Evolutionary conservation across 1,284 basidiomycete genomes (phyloP).

Genomic region (Wolfiporia cocos): DNA sequence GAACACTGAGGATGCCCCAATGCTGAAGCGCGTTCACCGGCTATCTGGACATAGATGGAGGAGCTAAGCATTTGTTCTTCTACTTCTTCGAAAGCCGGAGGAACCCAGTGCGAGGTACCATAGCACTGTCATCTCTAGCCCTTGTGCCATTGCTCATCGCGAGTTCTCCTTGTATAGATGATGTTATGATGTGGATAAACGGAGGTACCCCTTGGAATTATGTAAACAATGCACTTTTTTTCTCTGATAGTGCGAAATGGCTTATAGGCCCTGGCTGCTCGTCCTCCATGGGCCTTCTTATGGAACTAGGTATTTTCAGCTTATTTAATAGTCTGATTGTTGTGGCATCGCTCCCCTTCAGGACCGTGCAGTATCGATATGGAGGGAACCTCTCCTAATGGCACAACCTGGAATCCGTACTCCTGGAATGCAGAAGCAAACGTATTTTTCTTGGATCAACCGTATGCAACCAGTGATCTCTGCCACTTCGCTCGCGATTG

Average conservation of each 20-base stretch:
- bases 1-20: too few species aligned
- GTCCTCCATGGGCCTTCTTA: slow-evolving; percentile 59
- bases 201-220: slow-evolving; percentile 35
- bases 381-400: slow-evolving; percentile 38
- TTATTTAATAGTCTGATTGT: neutral
- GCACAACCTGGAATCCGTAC: slow-evolving; percentile 55
- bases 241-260: neutral
- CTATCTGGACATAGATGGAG: slow-evolving; percentile 54
- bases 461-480: slow-evolving; percentile 26
- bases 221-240: neutral
- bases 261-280: slow-evolving; percentile 63
- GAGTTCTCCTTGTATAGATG: slow-evolving; percentile 31
- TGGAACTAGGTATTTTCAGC: slow-evolving; percentile 32
- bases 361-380: slow-evolving; percentile 56
- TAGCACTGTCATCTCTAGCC: neutral
- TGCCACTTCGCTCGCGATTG: neutral
- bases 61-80: slow-evolving; percentile 71
- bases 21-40: slow-evolving; percentile 54
- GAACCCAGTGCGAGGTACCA: slow-evolving; percentile 46
- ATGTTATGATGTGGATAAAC: slow-evolving; percentile 71
- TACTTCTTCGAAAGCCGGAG: slow-evolving; percentile 80
- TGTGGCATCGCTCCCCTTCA: slow-evolving; percentile 13
- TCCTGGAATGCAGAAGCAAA: slow-evolving; percentile 63
- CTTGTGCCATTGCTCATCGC: neutral
- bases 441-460: slow-evolving; percentile 70